Percentiles rank a stretch among this genome's conserved stretches.
phyloP scores from a whole-genome alignment of 306 rosid species.

The Mucuna pruriens region DNA sequence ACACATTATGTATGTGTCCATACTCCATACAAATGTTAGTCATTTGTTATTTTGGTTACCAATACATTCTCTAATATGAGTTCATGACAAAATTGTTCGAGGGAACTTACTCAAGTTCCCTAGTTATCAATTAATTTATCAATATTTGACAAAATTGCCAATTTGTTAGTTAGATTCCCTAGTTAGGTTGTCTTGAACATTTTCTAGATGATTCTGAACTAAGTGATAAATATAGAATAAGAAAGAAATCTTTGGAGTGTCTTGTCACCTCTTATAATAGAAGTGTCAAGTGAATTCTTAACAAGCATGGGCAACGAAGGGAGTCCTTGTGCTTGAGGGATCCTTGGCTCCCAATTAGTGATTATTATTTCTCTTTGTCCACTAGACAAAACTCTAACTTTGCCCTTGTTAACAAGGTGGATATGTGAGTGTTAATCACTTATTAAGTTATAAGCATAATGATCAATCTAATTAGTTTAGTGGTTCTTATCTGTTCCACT shows the following conservation, averaged over 20 bases:
- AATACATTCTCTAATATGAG: neutral
- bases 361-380: neutral
- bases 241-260: constrained; percentile 2
- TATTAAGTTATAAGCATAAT: neutral
- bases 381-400: neutral
- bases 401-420: neutral
- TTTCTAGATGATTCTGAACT: constrained; percentile 22
- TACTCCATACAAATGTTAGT: neutral
- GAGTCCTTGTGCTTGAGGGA: constrained; percentile 25
- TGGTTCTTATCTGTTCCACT: neutral
- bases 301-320: neutral
- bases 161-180: neutral
- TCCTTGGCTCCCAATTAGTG: neutral
- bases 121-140: neutral
- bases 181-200: constrained; percentile 1
- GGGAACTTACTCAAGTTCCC: neutral
- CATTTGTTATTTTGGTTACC: neutral
- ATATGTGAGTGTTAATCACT: neutral
- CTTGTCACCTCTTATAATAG: constrained; percentile 9
- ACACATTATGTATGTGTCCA: neutral
- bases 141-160: neutral
- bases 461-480: neutral
- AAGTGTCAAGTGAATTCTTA: constrained; percentile 27
- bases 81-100: neutral
- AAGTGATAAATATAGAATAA: neutral